These are phyloP conservation scores for Trametes coccinea DNA, from an alignment of 768 basidiomycete genomes.

Conservation along the genomic window DNA sequence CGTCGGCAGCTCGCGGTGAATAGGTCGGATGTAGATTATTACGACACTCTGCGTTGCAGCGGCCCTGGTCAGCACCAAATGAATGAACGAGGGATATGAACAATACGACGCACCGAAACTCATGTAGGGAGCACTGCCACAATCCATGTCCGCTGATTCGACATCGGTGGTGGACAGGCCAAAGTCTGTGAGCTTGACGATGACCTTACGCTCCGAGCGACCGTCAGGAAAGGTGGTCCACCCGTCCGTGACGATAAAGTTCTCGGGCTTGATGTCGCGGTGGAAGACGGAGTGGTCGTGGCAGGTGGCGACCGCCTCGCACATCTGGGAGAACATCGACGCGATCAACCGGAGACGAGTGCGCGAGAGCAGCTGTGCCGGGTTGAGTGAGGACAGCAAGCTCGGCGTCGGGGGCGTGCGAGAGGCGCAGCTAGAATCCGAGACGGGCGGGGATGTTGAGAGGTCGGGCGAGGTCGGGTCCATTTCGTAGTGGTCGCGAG, in stretches of 20 bases:
- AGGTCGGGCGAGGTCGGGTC: constrained; percentile 34
- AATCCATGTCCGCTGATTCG: constrained; percentile 94
- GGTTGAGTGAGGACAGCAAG: constrained; percentile 81
- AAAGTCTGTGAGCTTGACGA: constrained; percentile 97
- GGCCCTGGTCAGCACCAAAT: constrained; percentile 15
- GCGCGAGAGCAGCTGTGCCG: constrained; percentile 78
- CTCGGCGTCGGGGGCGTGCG: constrained; percentile 92
- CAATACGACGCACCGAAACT: constrained; percentile 71
- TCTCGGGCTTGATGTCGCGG: constrained; percentile 99
- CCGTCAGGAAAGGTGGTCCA: constrained; percentile 55
- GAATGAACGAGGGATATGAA: constrained; percentile 1
- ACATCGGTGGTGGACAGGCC: constrained; percentile 89
- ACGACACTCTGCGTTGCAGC: constrained; percentile 75
- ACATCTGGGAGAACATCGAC: constrained; percentile 99
- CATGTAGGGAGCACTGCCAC: constrained; percentile 99
- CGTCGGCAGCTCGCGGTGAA: constrained; percentile 91
- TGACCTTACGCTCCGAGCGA: constrained; percentile 76
- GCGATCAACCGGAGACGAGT: constrained; percentile 91
- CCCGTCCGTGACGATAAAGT: constrained; percentile 93
- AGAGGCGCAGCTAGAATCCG: constrained; percentile 36
- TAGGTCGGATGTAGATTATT: constrained; percentile 97
- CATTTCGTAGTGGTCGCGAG: constrained; percentile 79
- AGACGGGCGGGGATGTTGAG: constrained; percentile 21
- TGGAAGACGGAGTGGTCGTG: constrained; percentile 91
- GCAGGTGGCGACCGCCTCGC: constrained; percentile 93